Evolutionary conservation across 768 basidiomycete genomes (phyloP).

Genomic region (Rhizopogon vesiculosus): DNA sequence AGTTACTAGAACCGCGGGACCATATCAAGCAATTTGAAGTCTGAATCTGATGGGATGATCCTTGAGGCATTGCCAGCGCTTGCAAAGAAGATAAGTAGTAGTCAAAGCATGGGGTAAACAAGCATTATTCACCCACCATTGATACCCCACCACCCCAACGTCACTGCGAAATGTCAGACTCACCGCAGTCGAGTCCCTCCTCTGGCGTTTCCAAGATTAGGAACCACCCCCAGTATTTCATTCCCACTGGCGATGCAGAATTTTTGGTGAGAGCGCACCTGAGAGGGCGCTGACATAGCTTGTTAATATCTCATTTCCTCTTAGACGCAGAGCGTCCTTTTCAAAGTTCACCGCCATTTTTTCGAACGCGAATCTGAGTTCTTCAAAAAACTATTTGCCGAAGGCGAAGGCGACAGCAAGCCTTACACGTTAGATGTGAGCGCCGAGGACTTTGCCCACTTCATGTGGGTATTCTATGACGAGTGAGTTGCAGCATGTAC

Average conservation of each 20-base stretch:
- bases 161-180: background rate
- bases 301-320: background rate
- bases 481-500: slow-evolving; percentile 29
- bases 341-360: slow-evolving; percentile 31
- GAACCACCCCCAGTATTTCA: slow-evolving; percentile 38
- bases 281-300: background rate
- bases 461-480: slow-evolving; percentile 57
- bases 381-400: slow-evolving; percentile 24
- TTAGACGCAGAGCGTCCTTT: slow-evolving; percentile 31
- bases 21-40: background rate
- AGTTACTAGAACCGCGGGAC: background rate
- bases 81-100: background rate
- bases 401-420: background rate
- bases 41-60: background rate
- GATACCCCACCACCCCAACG: background rate
- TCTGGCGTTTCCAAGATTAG: slow-evolving; percentile 14
- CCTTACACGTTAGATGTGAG: slow-evolving; percentile 24
- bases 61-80: background rate
- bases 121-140: background rate
- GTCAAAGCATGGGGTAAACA: background rate
- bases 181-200: background rate
- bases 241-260: slow-evolving; percentile 48
- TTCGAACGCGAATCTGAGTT: slow-evolving; percentile 30
- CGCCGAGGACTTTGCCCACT: slow-evolving; percentile 35
- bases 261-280: slow-evolving; percentile 41